Evolutionary conservation across 2,329 filamentous ascomycete genomes (phyloP), one percentile per base, ranked within the genome.

Genomic region (Botryotinia globosa): DNA sequence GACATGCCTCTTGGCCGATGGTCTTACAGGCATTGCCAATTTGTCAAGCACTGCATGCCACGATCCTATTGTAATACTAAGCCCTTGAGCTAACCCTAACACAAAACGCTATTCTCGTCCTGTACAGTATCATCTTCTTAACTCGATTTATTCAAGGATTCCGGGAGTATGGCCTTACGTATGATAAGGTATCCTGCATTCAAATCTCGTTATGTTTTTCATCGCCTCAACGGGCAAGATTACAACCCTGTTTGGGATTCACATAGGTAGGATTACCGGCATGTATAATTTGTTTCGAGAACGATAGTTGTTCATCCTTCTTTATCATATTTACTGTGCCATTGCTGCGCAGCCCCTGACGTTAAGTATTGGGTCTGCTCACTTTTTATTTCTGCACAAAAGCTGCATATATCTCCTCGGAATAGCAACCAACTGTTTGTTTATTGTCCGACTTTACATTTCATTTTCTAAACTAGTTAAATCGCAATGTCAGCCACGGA

Each of bases 371-470:
- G 32, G 59, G 34, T 29, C 34, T n/a, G 12, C 64, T n/a, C 32
- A 10, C 37, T 39, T 54, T 54, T 34, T 34, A 25, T 66, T 29
- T 37, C 44, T 39, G 22, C 22, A 39, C 4, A 22, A 20, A 66
- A 66, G 18, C 12, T 66, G 63, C 32, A 66, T 39, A 54, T 29
- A 66, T 66, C 64, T 54, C 64, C 64, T 54, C 32, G 22, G 32
- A 54, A 51, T 14, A 37, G 25, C 25, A 54, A 54, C 32, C 8
- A 4, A n/a, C 45, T 54, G 8, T 51, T 39, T 39, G 14, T 20
- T 54, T 39, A 39, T 3, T 34, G 18, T 39, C n/a, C 4, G 14
- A 54, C 25, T 6, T 22, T 34, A 12, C 16, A 37, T 25, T 22
- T 37, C 16, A 3, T 12, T 29, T 58, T 25, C 6, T 37, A 25